phyloP scores from a whole-genome alignment of 2,329 filamentous ascomycete species.

The Zymoseptoria brevis region DNA sequence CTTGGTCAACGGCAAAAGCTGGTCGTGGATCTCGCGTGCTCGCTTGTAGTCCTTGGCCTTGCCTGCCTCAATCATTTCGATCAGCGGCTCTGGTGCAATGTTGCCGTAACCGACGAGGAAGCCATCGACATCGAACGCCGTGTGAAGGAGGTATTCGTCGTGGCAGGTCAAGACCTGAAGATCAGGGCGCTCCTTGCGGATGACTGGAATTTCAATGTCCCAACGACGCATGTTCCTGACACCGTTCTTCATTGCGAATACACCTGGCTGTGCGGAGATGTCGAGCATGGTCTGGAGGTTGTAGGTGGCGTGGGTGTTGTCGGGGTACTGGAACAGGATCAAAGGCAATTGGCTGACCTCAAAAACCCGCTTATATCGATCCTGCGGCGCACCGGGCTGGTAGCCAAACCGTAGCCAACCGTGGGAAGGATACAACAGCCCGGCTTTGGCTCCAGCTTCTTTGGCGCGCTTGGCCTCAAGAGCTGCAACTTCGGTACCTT shows the following conservation, averaged over 20 bases:
- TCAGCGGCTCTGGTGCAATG: conserved; percentile 44
- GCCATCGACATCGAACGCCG: conserved; percentile 46
- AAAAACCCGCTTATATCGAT: conserved; percentile 45
- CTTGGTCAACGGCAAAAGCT: conserved; percentile 45
- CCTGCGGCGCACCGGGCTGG: conserved; percentile 45
- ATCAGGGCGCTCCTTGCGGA: conserved; percentile 42
- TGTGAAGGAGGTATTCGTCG: conserved; percentile 48
- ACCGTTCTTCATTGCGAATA: conserved; percentile 51
- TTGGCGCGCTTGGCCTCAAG: conserved; percentile 45
- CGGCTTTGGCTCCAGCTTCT: conserved; percentile 44
- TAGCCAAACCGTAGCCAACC: conserved; percentile 51
- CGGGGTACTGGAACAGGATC: conserved; percentile 46
- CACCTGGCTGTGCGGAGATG: conserved; percentile 45
- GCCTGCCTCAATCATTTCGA: conserved; percentile 45
- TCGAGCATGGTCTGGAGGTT: conserved; percentile 46
- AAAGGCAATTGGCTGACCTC: conserved; percentile 44
- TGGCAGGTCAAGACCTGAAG: conserved; percentile 46
- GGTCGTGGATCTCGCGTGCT: conserved; percentile 44
- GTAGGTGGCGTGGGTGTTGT: conserved; percentile 48
- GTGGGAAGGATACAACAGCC: conserved; percentile 46
- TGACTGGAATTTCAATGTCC: conserved; percentile 49
- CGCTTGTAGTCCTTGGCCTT: conserved; percentile 43
- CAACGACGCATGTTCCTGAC: conserved; percentile 51
- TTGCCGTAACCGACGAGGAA: conserved; percentile 50
- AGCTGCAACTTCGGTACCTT: conserved; percentile 47